Conservation (phyloP, 805 yeast genomes). For the Zygoascus biomembranicola region DNA sequence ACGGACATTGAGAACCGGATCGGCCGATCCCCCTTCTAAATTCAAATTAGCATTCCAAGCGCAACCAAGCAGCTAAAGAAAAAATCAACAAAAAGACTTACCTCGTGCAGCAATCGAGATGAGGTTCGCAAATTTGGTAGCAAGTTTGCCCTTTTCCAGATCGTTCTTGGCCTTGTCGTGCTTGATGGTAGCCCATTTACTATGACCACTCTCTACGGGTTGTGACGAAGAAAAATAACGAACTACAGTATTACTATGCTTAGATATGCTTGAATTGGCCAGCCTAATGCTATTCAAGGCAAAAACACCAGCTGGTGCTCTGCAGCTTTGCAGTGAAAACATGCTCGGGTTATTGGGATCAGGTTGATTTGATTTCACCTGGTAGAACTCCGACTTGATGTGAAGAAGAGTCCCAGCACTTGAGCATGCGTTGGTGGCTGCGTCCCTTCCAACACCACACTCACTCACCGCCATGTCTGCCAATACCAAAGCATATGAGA, state of each 20-base stretch:
- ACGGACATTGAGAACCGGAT: slow-evolving; percentile 49
- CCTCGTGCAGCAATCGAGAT: slow-evolving; percentile 66
- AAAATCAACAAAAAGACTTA: slow-evolving; percentile 16
- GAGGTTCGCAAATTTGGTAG: slow-evolving; percentile 62
- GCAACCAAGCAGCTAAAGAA: neutral
- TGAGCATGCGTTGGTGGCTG: neutral
- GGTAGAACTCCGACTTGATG: neutral
- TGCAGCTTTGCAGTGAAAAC: neutral
- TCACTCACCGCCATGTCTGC: neutral
- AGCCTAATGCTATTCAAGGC: neutral
- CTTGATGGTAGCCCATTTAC: slow-evolving; percentile 91
- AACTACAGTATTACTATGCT: neutral
- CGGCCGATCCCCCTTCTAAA: slow-evolving; percentile 50
- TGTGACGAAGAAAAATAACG: neutral
- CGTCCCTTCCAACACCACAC: neutral
- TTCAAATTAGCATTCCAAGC: neutral
- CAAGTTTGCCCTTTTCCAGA: slow-evolving; percentile 59
- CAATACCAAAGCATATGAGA: slow-evolving; percentile 25
- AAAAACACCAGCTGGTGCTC: neutral
- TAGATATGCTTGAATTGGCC: too few relatives aligned
- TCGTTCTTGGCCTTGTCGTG: slow-evolving; percentile 93
- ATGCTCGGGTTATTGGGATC: neutral
- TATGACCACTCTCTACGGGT: slow-evolving; percentile 54
- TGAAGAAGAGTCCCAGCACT: neutral
- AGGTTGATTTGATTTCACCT: neutral